These are phyloP conservation scores for Calocybe indica DNA, from an alignment of 768 basidiomycete species.

Conservation along the genomic window DNA sequence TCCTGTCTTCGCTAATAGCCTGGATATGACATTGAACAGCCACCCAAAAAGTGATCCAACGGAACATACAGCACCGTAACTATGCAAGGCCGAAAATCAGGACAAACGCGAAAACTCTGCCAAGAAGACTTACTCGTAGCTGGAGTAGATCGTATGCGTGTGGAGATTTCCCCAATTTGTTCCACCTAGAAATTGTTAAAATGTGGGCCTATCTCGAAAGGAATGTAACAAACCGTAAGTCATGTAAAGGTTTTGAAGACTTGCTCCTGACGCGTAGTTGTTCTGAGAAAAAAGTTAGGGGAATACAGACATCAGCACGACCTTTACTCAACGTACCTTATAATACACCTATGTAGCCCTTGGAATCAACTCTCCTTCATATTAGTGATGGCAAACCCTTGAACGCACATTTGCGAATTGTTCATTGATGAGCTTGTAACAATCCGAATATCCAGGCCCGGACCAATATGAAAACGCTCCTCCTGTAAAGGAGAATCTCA, in stretches of 20 bases:
- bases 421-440: conserved; percentile 29
- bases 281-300: conserved; percentile 14
- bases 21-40: conserved; percentile 1
- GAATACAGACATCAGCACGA: neutral
- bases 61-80: conserved; percentile 21
- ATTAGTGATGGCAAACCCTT: neutral
- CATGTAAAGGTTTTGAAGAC: conserved; percentile 31
- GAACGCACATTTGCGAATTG: conserved; percentile 28
- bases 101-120: neutral
- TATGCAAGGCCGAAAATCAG: conserved; percentile 1
- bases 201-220: neutral
- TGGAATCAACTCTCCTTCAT: neutral
- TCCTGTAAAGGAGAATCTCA: conserved; percentile 9
- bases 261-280: conserved; percentile 27
- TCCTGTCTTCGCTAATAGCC: conserved; percentile 53
- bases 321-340: conserved; percentile 14
- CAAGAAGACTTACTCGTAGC: conserved; percentile 24
- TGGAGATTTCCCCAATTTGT: conserved; percentile 34
- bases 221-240: conserved; percentile 21
- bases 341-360: conserved; percentile 20
- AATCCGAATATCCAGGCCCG: conserved; percentile 27
- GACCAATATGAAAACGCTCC: conserved; percentile 33
- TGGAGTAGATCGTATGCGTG: conserved; percentile 30
- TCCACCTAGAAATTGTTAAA: conserved; percentile 15
- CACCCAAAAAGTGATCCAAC: neutral